Conservation (phyloP, 768 basidiomycete genomes). For the Porphyrellus cyaneotinctus region DNA sequence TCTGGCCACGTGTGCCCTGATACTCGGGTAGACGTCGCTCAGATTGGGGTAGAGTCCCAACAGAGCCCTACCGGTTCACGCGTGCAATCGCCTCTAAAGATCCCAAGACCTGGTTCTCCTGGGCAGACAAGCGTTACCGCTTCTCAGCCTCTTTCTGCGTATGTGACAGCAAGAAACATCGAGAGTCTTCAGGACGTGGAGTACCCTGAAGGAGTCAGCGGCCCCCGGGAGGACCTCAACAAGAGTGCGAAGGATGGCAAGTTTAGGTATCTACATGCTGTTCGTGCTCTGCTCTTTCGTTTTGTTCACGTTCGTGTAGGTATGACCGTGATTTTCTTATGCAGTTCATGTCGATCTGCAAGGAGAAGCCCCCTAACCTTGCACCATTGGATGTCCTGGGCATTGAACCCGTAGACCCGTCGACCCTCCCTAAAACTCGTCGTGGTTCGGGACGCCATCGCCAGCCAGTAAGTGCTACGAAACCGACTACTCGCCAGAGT, state of each 20-base stretch:
- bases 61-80: constrained; percentile 19
- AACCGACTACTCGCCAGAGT: constrained; percentile 42
- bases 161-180: constrained; percentile 82
- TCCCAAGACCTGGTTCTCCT: constrained; percentile 57
- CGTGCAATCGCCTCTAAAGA: constrained; percentile 38
- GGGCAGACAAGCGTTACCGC: constrained; percentile 41
- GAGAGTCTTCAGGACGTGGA: constrained; percentile 71
- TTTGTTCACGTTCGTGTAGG: constrained; percentile 38
- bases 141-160: constrained; percentile 47
- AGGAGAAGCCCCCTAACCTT: constrained; percentile 88
- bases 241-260: constrained; percentile 79
- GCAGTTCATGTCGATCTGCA: constrained; percentile 94
- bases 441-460: constrained; percentile 64
- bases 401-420: constrained; percentile 70
- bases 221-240: constrained; percentile 84
- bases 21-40: neutral
- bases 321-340: constrained; percentile 97
- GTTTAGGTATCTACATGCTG: constrained; percentile 56
- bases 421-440: constrained; percentile 48
- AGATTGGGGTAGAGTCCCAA: neutral
- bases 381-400: constrained; percentile 90
- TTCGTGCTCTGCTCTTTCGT: neutral
- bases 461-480: constrained; percentile 40
- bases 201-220: constrained; percentile 80
- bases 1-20: too few species aligned